These are phyloP conservation scores for Heliamphora exappendiculata DNA, from an alignment of 148 eudicot genomes.

Conservation along the genomic window DNA sequence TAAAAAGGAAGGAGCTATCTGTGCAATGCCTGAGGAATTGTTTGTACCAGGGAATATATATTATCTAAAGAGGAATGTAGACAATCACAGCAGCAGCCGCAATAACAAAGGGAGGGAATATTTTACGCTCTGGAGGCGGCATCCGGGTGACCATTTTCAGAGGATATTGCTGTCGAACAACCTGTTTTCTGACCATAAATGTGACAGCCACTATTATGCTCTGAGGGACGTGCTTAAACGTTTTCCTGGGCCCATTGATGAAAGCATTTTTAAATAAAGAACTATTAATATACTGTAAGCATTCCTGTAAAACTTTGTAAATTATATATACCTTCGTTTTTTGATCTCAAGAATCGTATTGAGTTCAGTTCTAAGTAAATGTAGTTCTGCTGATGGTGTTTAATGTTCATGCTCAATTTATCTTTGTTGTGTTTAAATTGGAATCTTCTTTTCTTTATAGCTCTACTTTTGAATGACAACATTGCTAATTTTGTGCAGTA, in stretches of 20 bases:
- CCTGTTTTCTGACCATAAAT: conserved; percentile 69
- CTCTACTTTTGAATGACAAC: background rate
- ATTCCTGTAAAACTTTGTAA: background rate
- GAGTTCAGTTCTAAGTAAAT: background rate
- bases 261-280: conserved; percentile 11
- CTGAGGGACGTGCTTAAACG: conserved; percentile 79
- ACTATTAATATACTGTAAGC: background rate
- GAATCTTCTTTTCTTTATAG: background rate
- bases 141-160: conserved; percentile 73
- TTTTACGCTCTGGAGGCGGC: conserved; percentile 67
- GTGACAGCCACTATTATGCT: conserved; percentile 72
- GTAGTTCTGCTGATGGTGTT: background rate
- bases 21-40: conserved; percentile 39
- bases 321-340: background rate
- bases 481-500: background rate
- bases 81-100: background rate
- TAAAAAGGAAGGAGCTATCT: conserved; percentile 18
- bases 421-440: background rate
- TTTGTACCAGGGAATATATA: conserved; percentile 78
- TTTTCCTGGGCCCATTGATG: conserved; percentile 36
- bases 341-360: background rate
- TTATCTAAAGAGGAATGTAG: conserved; percentile 38
- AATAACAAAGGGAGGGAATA: conserved; percentile 23
- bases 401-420: background rate
- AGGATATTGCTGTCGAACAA: conserved; percentile 60